Evolutionary conservation across 129 eudicot genomes (phyloP), one percentile per base, ranked within the genome.

Genomic region (Tagetes patula): DNA sequence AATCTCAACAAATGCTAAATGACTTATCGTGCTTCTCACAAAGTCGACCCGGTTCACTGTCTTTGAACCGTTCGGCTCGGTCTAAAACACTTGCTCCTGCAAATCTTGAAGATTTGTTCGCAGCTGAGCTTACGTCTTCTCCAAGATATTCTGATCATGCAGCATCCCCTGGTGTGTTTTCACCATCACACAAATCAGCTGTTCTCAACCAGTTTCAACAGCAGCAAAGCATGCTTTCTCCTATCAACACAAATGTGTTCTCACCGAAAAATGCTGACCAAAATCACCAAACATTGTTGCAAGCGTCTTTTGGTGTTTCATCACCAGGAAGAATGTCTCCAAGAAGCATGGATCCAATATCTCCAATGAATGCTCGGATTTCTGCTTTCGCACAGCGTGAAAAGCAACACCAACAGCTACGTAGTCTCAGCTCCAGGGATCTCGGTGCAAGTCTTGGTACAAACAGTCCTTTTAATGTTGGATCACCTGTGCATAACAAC

Each of bases 181-280:
- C 98, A 43, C 98, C 96, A 0, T 76, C 93, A 1, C 97, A 90
- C 82, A 94, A 88, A 54, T 87, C 96, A 0, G 90, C 96, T 27
- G 77, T 84, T 64, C 76, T 90, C 6, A 94, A 86, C 62, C 96
- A 87, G 73, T 89, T 93, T 45, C 98, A 89, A 49, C 98, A 87
- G 81, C 98, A 89, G 77, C 98, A 89, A 74, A 90, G 78, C 85
- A 79, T 94, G 80, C 84, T 93, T 52, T 86, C 98, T 10, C 96
- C 98, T 3, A 83, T 93, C 36, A 93, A 84, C 14, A 89, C 97
- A 10, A 92, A 84, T 27, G 79, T 81, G 4, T 86, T 81, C 74
- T 88, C 97, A 8, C 93, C 97, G 2, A 88, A 84, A 74, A 86
- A 81, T 27, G 83, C 81, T 20, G 96, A 91, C 11, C 96, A 88